phyloP scores from a whole-genome alignment of 345 rosid species.

The Ceriops zippeliana region DNA sequence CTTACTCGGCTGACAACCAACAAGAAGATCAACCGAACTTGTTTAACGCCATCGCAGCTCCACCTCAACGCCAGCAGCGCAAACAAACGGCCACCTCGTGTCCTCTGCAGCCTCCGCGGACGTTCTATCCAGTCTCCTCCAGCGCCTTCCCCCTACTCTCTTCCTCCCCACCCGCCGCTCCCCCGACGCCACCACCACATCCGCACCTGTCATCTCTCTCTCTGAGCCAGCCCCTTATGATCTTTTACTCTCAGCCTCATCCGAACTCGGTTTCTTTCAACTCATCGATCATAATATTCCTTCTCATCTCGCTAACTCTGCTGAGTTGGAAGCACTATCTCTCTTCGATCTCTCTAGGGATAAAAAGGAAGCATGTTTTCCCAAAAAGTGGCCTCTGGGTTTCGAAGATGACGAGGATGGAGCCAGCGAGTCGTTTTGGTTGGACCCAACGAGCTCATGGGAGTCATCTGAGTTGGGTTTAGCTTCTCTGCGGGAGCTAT shows the following conservation, averaged over 20 bases:
- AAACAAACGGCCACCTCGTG: constrained; percentile 28
- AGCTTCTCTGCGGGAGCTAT: constrained; percentile 42
- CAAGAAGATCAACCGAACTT: constrained; percentile 35
- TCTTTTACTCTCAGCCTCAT: constrained; percentile 40
- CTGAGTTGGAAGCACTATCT: constrained; percentile 49
- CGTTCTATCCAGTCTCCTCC: constrained; percentile 59
- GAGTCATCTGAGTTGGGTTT: constrained; percentile 39
- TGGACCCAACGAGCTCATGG: constrained; percentile 36
- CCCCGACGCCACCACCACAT: constrained; percentile 23
- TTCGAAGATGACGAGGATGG: constrained; percentile 42
- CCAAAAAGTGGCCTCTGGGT: constrained; percentile 72
- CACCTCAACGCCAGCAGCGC: constrained; percentile 75
- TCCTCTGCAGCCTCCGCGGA: constrained; percentile 44
- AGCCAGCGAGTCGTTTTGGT: constrained; percentile 47
- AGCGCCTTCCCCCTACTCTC: constrained; percentile 74
- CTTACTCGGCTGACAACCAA: constrained; percentile 52
- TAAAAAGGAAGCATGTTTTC: constrained; percentile 45
- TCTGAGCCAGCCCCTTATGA: constrained; percentile 16
- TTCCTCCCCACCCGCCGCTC: constrained; percentile 53
- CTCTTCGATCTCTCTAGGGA: constrained; percentile 47
- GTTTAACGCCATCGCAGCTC: constrained; percentile 59
- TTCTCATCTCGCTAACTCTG: constrained; percentile 51
- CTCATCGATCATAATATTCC: constrained; percentile 40
- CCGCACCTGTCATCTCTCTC: constrained; percentile 42
- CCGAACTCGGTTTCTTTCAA: constrained; percentile 53